Conservation (phyloP, 1,284 basidiomycete species). For the Agroathelia rolfsii region DNA sequence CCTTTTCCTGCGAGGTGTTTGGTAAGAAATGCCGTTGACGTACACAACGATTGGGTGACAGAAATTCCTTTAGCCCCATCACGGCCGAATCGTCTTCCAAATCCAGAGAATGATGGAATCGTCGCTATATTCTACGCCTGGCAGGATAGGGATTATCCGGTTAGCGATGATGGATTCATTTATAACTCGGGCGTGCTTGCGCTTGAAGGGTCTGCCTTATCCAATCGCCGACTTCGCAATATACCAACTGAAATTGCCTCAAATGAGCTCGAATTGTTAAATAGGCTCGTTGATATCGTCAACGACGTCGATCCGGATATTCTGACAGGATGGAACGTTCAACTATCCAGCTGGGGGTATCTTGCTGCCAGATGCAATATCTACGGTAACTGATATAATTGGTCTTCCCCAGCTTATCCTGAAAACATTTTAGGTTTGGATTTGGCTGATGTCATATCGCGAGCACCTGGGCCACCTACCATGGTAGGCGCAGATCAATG, state of each 20-base stretch:
- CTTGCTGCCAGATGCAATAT: constrained; percentile 57
- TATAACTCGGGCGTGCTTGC: constrained; percentile 70
- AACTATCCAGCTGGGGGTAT: constrained; percentile 87
- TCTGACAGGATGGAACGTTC: constrained; percentile 87
- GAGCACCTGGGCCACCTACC: constrained; percentile 44
- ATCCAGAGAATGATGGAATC: constrained; percentile 68
- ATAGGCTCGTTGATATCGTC: constrained; percentile 69
- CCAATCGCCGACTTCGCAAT: constrained; percentile 30
- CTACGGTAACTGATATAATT: constrained; percentile 39
- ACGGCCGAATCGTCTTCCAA: constrained; percentile 52
- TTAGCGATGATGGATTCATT: too few species aligned
- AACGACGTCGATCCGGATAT: constrained; percentile 85
- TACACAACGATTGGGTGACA: not conserved
- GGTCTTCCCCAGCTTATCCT: constrained; percentile 1
- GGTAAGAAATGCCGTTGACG: constrained; percentile 33
- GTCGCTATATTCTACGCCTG: constrained; percentile 62
- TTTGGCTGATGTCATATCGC: constrained; percentile 56
- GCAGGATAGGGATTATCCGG: constrained; percentile 44
- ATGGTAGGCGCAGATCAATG: constrained; percentile 53
- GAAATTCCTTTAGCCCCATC: constrained; percentile 41
- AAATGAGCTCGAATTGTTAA: constrained; percentile 78
- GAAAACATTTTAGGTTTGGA: constrained; percentile 51
- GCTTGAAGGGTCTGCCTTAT: constrained; percentile 32
- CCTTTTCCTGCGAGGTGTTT: constrained; percentile 79
- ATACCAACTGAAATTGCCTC: constrained; percentile 47